These are phyloP conservation scores for Puccinia brachypodii DNA, from an alignment of 1,284 basidiomycete species.

Conservation along the genomic window DNA sequence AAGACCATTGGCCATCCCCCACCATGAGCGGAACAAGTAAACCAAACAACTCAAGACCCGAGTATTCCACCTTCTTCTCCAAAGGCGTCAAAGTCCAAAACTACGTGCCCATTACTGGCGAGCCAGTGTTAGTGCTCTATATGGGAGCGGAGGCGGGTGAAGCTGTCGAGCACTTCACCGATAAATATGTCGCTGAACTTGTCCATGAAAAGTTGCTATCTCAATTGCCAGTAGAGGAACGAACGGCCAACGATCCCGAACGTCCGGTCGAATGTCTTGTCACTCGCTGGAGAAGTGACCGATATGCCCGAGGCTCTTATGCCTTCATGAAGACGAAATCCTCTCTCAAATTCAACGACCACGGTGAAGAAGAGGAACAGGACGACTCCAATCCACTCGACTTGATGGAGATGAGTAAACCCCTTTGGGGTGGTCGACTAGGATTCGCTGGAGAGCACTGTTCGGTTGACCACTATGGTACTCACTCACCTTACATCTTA, in stretches of 20 bases:
- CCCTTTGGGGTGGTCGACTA: conserved; percentile 56
- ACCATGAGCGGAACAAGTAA: not conserved
- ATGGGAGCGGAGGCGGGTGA: conserved; percentile 54
- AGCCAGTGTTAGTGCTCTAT: conserved; percentile 56
- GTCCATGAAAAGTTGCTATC: conserved; percentile 52
- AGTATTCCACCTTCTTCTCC: conserved; percentile 49
- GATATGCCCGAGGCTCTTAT: conserved; percentile 53
- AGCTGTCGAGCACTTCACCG: conserved; percentile 54
- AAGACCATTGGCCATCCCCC: conserved; percentile 33
- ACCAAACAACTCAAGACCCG: not conserved
- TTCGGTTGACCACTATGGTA: conserved; percentile 53
- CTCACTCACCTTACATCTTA: not conserved
- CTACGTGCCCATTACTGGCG: conserved; percentile 51
- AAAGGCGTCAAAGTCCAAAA: conserved; percentile 52
- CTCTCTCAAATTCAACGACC: conserved; percentile 14
- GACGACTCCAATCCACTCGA: conserved; percentile 55
- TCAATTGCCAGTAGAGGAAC: conserved; percentile 45
- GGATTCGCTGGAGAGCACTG: conserved; percentile 59
- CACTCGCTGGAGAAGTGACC: conserved; percentile 54
- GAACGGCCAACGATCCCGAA: conserved; percentile 23
- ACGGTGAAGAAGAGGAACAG: conserved; percentile 52
- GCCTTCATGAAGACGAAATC: conserved; percentile 51
- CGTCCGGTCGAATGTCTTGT: conserved; percentile 50
- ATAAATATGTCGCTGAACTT: conserved; percentile 53
- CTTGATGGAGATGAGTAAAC: conserved; percentile 55